These are phyloP conservation scores for Parastagonospora avenae DNA, from an alignment of 2,329 filamentous ascomycete genomes.

Conservation along the genomic window DNA sequence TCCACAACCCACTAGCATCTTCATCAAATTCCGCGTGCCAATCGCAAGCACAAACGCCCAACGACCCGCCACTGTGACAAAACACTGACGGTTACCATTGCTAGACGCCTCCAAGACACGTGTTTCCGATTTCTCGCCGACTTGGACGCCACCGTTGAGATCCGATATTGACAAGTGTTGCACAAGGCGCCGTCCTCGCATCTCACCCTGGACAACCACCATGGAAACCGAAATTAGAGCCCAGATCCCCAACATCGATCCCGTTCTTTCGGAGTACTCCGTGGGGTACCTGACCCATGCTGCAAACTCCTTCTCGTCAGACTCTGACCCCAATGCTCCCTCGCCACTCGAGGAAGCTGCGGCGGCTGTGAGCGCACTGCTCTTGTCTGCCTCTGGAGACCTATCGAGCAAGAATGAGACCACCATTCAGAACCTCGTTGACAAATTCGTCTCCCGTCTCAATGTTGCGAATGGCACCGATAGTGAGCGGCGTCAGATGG, in stretches of 20 bases:
- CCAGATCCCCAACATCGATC: slow-evolving; percentile 85
- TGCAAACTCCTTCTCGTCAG: slow-evolving; percentile 78
- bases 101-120: slow-evolving; percentile 14
- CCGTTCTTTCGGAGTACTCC: slow-evolving; percentile 87
- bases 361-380: slow-evolving; percentile 79
- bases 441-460: slow-evolving; percentile 86
- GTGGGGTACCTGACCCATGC: slow-evolving; percentile 94
- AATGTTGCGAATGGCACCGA: slow-evolving; percentile 72
- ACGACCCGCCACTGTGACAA: slow-evolving; percentile 20
- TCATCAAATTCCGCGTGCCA: slow-evolving; percentile 25
- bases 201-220: slow-evolving; percentile 19
- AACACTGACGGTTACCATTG: slow-evolving; percentile 1
- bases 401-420: slow-evolving; percentile 72
- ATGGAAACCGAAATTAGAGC: slow-evolving; percentile 91
- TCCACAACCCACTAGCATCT: slow-evolving; percentile 20
- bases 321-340: slow-evolving; percentile 69
- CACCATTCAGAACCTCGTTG: slow-evolving; percentile 80
- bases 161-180: slow-evolving; percentile 20
- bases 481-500: slow-evolving; percentile 70
- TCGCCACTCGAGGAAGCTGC: slow-evolving; percentile 87
- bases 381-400: slow-evolving; percentile 91
- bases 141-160: slow-evolving; percentile 24
- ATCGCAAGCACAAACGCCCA: slow-evolving; percentile 21
- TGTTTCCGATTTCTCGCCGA: slow-evolving; percentile 18
- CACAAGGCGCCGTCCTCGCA: slow-evolving; percentile 20